Conservation (phyloP, 768 basidiomycete species). For the Clitopilus hobsonii region DNA sequence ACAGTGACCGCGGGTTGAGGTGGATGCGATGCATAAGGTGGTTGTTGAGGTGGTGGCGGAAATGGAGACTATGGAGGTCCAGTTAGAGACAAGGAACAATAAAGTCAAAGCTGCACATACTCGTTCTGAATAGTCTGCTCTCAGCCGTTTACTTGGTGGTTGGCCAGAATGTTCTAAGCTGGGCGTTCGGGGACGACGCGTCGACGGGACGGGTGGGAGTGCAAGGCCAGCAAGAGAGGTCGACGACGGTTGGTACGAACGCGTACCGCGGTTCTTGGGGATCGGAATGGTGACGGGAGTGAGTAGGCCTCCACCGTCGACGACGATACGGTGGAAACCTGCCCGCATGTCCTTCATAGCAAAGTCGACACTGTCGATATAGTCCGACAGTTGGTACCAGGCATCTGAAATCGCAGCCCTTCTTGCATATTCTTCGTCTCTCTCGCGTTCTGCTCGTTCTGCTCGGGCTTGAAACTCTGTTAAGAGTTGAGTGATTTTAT, state of each 20-base stretch:
- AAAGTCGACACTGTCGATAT: conserved; percentile 39
- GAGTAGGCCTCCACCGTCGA: conserved; percentile 39
- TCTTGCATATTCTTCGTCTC: conserved; percentile 53
- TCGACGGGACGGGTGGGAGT: conserved; percentile 31
- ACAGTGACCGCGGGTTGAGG: conserved; percentile 26
- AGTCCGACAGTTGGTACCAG: conserved; percentile 48
- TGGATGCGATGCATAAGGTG: conserved; percentile 12
- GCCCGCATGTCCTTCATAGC: conserved; percentile 45
- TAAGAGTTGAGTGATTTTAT: conserved; percentile 27
- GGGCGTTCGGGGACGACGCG: conserved; percentile 29
- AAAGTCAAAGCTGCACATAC: not conserved
- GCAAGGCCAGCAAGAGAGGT: conserved; percentile 17
- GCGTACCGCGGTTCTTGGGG: conserved; percentile 1
- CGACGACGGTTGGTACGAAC: conserved; percentile 14
- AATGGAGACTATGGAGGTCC: not conserved
- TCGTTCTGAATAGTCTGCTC: conserved; percentile 12
- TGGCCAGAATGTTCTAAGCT: conserved; percentile 33
- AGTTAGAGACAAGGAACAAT: not conserved
- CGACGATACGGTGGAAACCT: conserved; percentile 39
- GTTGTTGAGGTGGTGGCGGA: not conserved
- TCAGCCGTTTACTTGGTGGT: conserved; percentile 46
- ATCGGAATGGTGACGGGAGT: conserved; percentile 2
- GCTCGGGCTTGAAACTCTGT: conserved; percentile 48
- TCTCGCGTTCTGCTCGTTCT: conserved; percentile 42
- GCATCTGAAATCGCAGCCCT: conserved; percentile 37